Percentiles rank a stretch among this genome's conserved stretches.
Evolutionary conservation across 129 eudicot genomes (phyloP).

Genomic region (Lonicera japonica): DNA sequence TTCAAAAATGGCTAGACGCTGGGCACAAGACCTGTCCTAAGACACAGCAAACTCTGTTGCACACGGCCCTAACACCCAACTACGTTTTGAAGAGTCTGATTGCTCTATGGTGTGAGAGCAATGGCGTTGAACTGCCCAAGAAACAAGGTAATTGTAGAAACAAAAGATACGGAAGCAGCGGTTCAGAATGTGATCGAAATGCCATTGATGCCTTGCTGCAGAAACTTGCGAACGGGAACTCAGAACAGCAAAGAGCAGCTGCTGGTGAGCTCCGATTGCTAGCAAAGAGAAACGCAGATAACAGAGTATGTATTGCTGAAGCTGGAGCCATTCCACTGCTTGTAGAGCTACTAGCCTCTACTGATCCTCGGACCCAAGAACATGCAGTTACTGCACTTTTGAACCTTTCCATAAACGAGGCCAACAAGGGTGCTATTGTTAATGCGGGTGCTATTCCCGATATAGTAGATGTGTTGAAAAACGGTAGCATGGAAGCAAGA

Average conservation of each 20-base stretch:
- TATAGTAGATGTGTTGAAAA: constrained; percentile 70
- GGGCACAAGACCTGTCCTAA: constrained; percentile 93
- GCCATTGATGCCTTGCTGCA: constrained; percentile 49
- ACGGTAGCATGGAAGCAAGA: constrained; percentile 77
- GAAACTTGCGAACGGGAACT: constrained; percentile 65
- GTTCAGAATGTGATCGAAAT: constrained; percentile 63
- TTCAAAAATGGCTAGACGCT: constrained; percentile 89
- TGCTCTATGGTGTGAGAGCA: constrained; percentile 76
- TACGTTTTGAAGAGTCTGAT: constrained; percentile 80
- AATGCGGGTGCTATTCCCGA: constrained; percentile 80
- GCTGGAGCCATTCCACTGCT: constrained; percentile 85
- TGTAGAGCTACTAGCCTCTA: constrained; percentile 67
- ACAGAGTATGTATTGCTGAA: constrained; percentile 75
- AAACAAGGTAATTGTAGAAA: constrained; percentile 33
- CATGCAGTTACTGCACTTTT: constrained; percentile 90
- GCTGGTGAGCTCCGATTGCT: constrained; percentile 86
- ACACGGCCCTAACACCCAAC: constrained; percentile 79
- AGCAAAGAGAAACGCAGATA: constrained; percentile 87
- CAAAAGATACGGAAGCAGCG: constrained; percentile 39
- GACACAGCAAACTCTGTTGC: constrained; percentile 70
- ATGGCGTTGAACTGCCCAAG: constrained; percentile 76
- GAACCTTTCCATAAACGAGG: constrained; percentile 74
- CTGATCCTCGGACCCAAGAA: constrained; percentile 69
- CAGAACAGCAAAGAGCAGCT: constrained; percentile 81
- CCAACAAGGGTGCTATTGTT: constrained; percentile 73